Base-by-base conservation (phyloP, 345 rosid genomes). In the Lepidium aucheri region DNA sequence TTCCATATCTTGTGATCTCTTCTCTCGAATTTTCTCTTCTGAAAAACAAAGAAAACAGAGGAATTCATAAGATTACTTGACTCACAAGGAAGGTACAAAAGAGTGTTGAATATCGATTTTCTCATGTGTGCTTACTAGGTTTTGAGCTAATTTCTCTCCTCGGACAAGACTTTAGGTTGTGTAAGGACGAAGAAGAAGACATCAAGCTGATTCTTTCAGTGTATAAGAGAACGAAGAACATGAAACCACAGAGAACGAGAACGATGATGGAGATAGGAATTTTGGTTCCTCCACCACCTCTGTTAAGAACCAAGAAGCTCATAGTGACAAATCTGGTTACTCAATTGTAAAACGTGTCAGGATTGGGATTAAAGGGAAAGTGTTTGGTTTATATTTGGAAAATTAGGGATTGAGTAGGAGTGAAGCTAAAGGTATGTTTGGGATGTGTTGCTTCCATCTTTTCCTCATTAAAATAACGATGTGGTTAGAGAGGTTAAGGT, bases 201-300 rank as follows among this genome's bases (percentile, higher is more conserved):
- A 78, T 66, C 58, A 75, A 68, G 57, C 74, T 79, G 53, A 86
- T 56, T 36, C 80, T 73, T 52, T 92, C 86, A 0, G 90, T 71
- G 68, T 87, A 87, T 36, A 92, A 71, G n/a, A 92, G 88, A 51
- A 83, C 76, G 20, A 84, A 36, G 66, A 87, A 74, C 8, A 84
- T 83, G 58, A 92, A 72, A 56, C 78, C 55, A 74, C 82, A 92
- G 20, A 84, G 16, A 3, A 70, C 54, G 17, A 80, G 51, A 16
- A 79, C 67, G 52, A 83, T 44, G 32, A 86, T 43, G 5, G 96
- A 79, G 52, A 85, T 58, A 32, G 84, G 93, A 3, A 92, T 76
- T 78, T 82, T 92, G 58, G 44, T 38, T 68, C 82, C 85, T 59
- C 83, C 32, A 28, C 1, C 79, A 26, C 70, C 55, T 13, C 76